Evolutionary conservation across 345 rosid genomes (phyloP), one percentile per base, ranked within the genome.

Genomic region (Populus tremula): DNA sequence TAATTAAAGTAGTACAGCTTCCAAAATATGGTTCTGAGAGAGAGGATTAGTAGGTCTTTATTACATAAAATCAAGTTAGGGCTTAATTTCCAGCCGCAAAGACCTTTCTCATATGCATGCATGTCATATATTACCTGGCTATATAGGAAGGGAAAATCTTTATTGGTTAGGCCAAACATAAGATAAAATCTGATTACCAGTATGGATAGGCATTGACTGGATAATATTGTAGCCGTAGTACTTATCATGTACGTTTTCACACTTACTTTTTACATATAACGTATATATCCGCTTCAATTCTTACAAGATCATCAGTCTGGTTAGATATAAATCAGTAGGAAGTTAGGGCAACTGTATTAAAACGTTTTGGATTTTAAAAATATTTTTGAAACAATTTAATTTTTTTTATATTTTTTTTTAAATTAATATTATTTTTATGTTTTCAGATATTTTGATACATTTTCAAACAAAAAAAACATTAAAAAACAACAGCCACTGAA

Each of bases 401-500:
- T 31, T 31, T 31, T 31, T n/a, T n/a, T n/a, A n/a, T n/a, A 27
- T 27, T 27, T 27, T 31, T 2, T 33, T 33, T 33, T 4, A 33
- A 33, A 33, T 33, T 4, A 33, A 33, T 33, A 4, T 33, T 27
- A 25, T 27, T 27, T 27, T 27, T 27, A 27, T 27, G 27, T n/a
- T n/a, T n/a, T n/a, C n/a, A n/a, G n/a, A n/a, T 33, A 33, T 33
- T 33, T 33, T 33, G 0, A 33, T 33, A 33, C 0, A 33, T 33
- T 33, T 33, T 0, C 0, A 4, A 4, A 33, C 0, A 33, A 33
- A 33, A 31, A 33, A 33, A 33, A 0, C 5, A 4, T 33, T 33
- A 2, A 33, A 33, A 33, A 4, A 33, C 0, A 33, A 33, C 0
- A 0, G 3, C 3, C 2, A 2, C 35, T 4, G 0, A 2, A 31